Percentiles rank a stretch among this genome's conserved stretches.
Evolutionary conservation across 2,329 filamentous ascomycete species (phyloP).

Genomic region (Botrytis hyacinthi): DNA sequence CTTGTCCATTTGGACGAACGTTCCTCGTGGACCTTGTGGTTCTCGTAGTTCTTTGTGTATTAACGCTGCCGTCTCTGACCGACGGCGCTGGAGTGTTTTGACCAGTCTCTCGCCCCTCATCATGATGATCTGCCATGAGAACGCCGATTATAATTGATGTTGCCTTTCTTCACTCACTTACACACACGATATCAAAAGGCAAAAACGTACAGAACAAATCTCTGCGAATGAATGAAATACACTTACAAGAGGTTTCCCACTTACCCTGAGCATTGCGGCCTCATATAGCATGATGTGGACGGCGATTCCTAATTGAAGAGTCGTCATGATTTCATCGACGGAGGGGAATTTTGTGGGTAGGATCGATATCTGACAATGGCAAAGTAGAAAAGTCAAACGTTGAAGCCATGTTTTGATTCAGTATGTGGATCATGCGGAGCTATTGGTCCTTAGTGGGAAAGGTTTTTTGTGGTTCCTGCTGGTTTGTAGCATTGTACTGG

Average conservation of each 20-base stretch:
- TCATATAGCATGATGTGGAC: not conserved
- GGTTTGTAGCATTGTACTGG: not conserved
- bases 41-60: conserved; percentile 8
- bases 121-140: conserved; percentile 9
- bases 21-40: not conserved
- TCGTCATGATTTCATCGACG: not conserved
- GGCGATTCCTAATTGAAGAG: not conserved
- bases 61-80: conserved; percentile 5
- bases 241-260: not conserved
- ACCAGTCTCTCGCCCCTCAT: not conserved
- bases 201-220: not conserved
- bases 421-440: conserved; percentile 7
- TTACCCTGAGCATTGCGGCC: not conserved
- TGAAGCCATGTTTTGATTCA: not conserved
- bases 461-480: not conserved
- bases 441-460: conserved; percentile 8
- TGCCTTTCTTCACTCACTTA: not conserved
- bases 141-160: not conserved
- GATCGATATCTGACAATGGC: not conserved
- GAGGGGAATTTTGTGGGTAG: conserved; percentile 2
- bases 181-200: not conserved
- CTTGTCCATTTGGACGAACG: conserved; percentile 2
- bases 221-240: not conserved
- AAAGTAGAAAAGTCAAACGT: not conserved
- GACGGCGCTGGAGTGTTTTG: not conserved